Conservation (phyloP, 495 filamentous ascomycete species). For the Hypomontagnella submonticulosa region DNA sequence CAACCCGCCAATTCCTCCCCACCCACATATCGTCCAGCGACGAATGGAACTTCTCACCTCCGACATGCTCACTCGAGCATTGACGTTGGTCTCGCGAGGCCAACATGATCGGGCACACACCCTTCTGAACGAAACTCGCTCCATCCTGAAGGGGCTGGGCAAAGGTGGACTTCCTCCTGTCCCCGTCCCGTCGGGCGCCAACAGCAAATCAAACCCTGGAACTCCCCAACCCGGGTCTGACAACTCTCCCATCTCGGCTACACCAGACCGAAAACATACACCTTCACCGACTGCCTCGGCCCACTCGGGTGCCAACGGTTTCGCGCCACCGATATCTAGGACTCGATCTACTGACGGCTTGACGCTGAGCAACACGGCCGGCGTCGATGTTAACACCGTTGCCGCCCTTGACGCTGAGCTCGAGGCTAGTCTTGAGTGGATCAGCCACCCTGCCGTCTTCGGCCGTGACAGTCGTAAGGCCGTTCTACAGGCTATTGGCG, state of each 20-base stretch:
- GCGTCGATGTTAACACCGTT: slow-evolving; percentile 82
- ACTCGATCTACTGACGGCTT: slow-evolving; percentile 58
- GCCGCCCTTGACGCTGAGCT: slow-evolving; percentile 90
- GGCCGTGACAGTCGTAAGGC: slow-evolving; percentile 94
- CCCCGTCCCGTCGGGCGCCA: slow-evolving; percentile 61
- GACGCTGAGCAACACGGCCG: slow-evolving; percentile 67
- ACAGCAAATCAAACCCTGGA: slow-evolving; percentile 58
- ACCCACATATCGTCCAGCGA: slow-evolving; percentile 94
- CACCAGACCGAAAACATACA: slow-evolving; percentile 60
- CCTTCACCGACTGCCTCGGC: slow-evolving; percentile 63
- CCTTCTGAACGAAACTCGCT: slow-evolving; percentile 89
- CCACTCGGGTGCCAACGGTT: slow-evolving; percentile 51
- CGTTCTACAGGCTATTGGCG: slow-evolving; percentile 94
- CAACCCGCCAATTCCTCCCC: slow-evolving; percentile 91
- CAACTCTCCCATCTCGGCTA: slow-evolving; percentile 56
- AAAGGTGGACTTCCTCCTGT: slow-evolving; percentile 97
- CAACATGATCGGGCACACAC: slow-evolving; percentile 95
- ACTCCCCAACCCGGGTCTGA: slow-evolving; percentile 60
- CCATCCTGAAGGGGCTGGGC: slow-evolving; percentile 93
- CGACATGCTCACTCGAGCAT: slow-evolving; percentile 94
- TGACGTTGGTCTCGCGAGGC: slow-evolving; percentile 89
- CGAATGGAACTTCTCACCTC: slow-evolving; percentile 98
- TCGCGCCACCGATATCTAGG: slow-evolving; percentile 45
- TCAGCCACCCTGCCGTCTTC: slow-evolving; percentile 96
- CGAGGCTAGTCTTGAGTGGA: slow-evolving; percentile 96